Evolutionary conservation across 352 stramenopile genomes (phyloP), one percentile per base, ranked within the genome.

Genomic region (Globisporangium spinosum): DNA sequence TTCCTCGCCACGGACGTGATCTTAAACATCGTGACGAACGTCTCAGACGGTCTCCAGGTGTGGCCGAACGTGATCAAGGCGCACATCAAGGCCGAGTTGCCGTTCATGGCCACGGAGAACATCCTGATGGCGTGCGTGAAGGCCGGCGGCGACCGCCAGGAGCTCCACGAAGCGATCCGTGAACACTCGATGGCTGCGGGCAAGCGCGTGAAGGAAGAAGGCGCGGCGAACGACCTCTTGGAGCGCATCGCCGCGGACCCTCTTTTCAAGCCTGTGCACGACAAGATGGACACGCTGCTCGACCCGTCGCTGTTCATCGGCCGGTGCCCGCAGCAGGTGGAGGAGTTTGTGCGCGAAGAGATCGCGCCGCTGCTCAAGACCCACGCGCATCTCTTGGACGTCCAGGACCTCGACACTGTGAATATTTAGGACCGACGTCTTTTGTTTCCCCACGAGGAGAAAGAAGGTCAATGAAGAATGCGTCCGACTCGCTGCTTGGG

Each of bases 71-170:
- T 98, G 22, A 98, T 99, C 65, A 93, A 96, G 69, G 79, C 91
- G n/a, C 97, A 99, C 78, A 98, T 99, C 65, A 97, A 97, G 78
- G 93, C 95, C 20, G 97, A 99, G 83, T 82, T 99, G 68, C 98
- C 98, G 25, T 99, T 99, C 81, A 99, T 99, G 98, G 95, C 97
- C 29, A 99, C 98, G 10, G 98, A 99, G 78, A 98, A 98, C 76
- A 99, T 99, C 75, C 76, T 99, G 51, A 99, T 99, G 98, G 97
- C 98, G 49, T 99, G 97, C 75, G 90, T 98, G 58, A 98, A 99
- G 91, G 94, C 93, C 13, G 97, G 98, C 32, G 98, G 98, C n/a
- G 97, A 99, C 73, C 91, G 98, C 63, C 97, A 99, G 75, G 83
- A 91, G 67, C 82, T 99, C 54, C 98, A 99, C 81, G 98, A 99